Conservation (phyloP, 345 rosid species). For the Linum tenue region DNA sequence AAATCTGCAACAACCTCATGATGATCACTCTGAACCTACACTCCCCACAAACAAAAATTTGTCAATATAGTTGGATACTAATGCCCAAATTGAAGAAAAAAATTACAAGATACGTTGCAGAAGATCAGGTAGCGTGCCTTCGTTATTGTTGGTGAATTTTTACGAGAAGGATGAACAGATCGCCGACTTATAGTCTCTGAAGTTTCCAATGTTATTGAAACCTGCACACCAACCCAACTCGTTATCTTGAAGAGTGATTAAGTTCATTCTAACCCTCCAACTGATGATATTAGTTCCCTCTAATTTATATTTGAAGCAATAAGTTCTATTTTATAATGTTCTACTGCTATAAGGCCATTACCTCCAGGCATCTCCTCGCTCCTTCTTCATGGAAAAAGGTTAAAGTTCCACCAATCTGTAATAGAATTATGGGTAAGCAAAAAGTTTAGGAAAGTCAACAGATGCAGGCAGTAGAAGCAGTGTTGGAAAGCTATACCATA, state of each 20-base stretch:
- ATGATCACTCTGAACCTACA: slow-evolving; percentile 88
- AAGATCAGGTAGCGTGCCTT: slow-evolving; percentile 36
- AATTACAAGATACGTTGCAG: neutral
- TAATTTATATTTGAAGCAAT: neutral
- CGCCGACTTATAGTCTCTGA: slow-evolving; percentile 62
- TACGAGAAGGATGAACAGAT: slow-evolving; percentile 78
- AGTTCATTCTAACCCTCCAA: neutral
- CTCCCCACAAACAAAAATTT: neutral
- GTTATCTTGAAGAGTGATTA: slow-evolving; percentile 16
- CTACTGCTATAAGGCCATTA: slow-evolving; percentile 19
- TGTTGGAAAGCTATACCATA: slow-evolving; percentile 38
- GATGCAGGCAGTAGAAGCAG: slow-evolving; percentile 5
- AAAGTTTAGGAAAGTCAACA: slow-evolving; percentile 4
- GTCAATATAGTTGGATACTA: neutral
- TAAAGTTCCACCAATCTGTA: slow-evolving; percentile 94
- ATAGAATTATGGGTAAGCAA: slow-evolving; percentile 12
- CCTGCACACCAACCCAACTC: slow-evolving; percentile 31
- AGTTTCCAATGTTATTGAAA: slow-evolving; percentile 74
- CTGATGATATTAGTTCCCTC: neutral
- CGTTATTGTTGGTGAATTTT: slow-evolving; percentile 70
- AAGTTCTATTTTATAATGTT: neutral
- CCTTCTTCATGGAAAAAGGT: slow-evolving; percentile 89
- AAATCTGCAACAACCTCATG: slow-evolving; percentile 90
- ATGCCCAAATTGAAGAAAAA: neutral
- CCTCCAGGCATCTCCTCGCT: slow-evolving; percentile 91